phyloP scores from a whole-genome alignment of 352 stramenopile genomes.

The Phytophthora boehmeriae region DNA sequence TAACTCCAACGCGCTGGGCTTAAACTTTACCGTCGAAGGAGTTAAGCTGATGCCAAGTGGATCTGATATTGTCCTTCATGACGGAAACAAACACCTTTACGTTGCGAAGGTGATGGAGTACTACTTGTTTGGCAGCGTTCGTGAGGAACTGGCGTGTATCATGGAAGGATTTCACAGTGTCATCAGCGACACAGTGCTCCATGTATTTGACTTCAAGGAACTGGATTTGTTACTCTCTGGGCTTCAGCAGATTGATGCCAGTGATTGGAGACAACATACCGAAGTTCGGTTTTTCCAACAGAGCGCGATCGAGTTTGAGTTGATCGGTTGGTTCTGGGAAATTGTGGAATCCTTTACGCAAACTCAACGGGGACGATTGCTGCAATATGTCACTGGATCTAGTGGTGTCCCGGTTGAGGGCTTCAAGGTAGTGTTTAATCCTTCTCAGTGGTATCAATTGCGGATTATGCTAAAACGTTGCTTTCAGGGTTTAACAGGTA shows the following conservation, averaged over 20 bases:
- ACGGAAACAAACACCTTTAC: constrained; percentile 96
- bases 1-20: constrained; percentile 51
- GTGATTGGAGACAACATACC: constrained; percentile 88
- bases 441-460: background rate
- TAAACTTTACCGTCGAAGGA: constrained; percentile 71
- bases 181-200: constrained; percentile 94
- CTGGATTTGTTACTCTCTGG: constrained; percentile 87
- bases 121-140: constrained; percentile 93
- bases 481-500: constrained; percentile 63
- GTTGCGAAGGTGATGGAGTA: constrained; percentile 94
- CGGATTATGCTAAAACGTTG: background rate
- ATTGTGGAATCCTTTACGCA: constrained; percentile 65
- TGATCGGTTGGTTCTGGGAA: constrained; percentile 86
- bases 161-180: constrained; percentile 93
- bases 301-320: constrained; percentile 38
- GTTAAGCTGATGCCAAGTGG: constrained; percentile 72
- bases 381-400: constrained; percentile 88
- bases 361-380: constrained; percentile 62
- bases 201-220: constrained; percentile 98
- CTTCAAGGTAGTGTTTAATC: constrained; percentile 50
- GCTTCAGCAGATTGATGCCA: constrained; percentile 81
- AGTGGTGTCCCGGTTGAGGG: constrained; percentile 81
- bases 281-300: constrained; percentile 50
- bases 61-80: constrained; percentile 76
- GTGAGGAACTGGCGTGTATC: constrained; percentile 84